phyloP scores from a whole-genome alignment of 805 yeast species.

The Zygosaccharomyces lentus region DNA sequence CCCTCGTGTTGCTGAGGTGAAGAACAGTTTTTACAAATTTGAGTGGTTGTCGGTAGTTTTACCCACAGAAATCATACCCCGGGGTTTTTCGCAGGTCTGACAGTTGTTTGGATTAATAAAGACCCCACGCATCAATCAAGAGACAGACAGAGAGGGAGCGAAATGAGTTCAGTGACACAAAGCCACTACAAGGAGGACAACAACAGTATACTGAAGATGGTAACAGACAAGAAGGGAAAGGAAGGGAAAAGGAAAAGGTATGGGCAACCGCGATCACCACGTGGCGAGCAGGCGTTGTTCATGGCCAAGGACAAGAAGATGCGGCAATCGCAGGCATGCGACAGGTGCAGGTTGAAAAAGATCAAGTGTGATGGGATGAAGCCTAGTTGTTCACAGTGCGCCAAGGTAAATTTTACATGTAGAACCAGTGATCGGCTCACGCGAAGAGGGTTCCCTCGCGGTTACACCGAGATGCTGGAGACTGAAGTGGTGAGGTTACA shows the following conservation, averaged over 20 bases:
- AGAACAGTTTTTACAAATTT: background rate
- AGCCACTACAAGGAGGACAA: background rate
- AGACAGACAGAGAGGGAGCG: background rate
- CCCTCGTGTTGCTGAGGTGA: background rate
- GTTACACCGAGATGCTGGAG: conserved; percentile 74
- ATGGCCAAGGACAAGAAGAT: conserved; percentile 23
- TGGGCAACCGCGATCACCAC: conserved; percentile 18
- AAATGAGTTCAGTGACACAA: background rate
- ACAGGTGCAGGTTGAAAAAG: conserved; percentile 71
- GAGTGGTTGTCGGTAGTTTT: background rate
- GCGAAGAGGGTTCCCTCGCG: conserved; percentile 74
- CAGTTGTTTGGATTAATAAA: background rate
- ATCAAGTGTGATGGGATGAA: conserved; percentile 70
- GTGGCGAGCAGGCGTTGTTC: conserved; percentile 24
- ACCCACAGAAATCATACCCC: background rate
- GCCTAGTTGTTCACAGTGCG: conserved; percentile 65
- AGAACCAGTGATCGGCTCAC: conserved; percentile 69
- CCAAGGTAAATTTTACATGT: conserved; percentile 61
- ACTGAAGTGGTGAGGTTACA: conserved; percentile 57
- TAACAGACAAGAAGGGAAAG: background rate
- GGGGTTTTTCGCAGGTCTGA: background rate
- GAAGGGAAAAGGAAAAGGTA: conserved; percentile 18
- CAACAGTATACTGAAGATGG: background rate
- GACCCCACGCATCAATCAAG: background rate
- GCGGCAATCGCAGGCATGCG: conserved; percentile 76